Base-by-base conservation (phyloP, 2,329 filamentous ascomycete species). In the Aureobasidium sp. region DNA sequence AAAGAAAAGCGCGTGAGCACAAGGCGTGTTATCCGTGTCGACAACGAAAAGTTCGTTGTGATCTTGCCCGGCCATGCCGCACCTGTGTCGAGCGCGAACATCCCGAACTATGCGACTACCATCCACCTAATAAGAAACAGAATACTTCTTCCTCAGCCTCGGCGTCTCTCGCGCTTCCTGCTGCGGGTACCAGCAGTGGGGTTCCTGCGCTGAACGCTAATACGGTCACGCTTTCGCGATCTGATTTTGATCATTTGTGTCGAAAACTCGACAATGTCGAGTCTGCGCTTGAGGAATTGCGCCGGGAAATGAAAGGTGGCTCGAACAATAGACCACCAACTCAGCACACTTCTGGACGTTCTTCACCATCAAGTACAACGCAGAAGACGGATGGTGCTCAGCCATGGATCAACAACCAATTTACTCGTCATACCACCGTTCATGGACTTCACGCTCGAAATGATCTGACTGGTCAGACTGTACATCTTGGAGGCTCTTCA, bases 371-470 rank as follows among this genome's bases (percentile, higher is more conserved):
- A 39, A 52, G 34, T 46, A 51, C 32, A n/a, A 61, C 50, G 12
- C 58, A 61, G 26, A 62, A 56, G 23, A 17, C 51, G 15, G 50
- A 53, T 36, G 15, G n/a, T 34, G 41, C 50, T 8, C 46, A 47
- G 39, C 56, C 55, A 27, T 57, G 62, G 44, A 46, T 53, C 12
- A 57, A 60, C n/a, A 63, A 63, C 34, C 47, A 51, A 48, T 63
- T 63, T 15, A 63, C 55, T 15, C 62, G 72, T 55, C 77, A 79
- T 61, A 74, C 77, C 0, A 73, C 75, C 36, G 73, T 76, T 2
- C 83, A 86, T 68, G 84, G 84, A 2, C 80, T 86, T 27, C 83
- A 86, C 70, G 83, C 83, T 7, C 76, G 78, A 61, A 86, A 86
- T 69, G 82, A 82, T 62, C 73, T 82, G 50, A 82, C 83, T 62